Evolutionary conservation across 495 filamentous ascomycete genomes (phyloP).

Genomic region (Aspergillus bridgeri): DNA sequence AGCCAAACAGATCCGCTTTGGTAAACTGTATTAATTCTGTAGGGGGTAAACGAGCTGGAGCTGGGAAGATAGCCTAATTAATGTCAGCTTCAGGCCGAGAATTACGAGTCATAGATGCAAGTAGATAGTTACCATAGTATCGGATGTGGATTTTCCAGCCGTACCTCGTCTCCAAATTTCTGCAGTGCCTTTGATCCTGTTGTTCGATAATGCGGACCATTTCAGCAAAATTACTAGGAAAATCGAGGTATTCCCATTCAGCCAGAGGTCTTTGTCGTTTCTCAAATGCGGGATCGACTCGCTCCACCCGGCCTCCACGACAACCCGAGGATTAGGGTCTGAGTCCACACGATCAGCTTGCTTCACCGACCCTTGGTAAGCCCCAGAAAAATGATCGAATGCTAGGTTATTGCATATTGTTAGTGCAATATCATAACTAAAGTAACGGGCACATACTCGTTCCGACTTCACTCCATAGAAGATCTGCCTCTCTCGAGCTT

Average conservation of each 20-base stretch:
- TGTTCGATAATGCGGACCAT: conserved; percentile 1
- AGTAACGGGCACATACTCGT: conserved; percentile 5
- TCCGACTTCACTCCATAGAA: conserved; percentile 5
- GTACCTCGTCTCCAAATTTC: conserved; percentile 7
- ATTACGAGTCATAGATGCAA: conserved; percentile 1
- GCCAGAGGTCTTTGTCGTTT: conserved; percentile 5
- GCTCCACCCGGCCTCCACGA: conserved; percentile 3
- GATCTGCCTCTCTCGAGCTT: not conserved
- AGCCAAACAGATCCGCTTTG: conserved; percentile 6
- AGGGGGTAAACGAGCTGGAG: not conserved
- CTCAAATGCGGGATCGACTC: conserved; percentile 1
- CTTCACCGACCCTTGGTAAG: conserved; percentile 2
- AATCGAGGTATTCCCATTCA: not conserved
- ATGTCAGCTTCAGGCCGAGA: conserved; percentile 4
- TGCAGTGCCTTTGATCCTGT: conserved; percentile 2
- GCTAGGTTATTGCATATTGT: conserved; percentile 3
- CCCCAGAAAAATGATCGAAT: conserved; percentile 3
- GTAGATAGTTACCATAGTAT: conserved; percentile 7
- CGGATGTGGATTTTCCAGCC: not conserved
- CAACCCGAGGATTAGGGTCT: not conserved
- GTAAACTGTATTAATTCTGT: conserved; percentile 4
- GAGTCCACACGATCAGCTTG: conserved; percentile 5
- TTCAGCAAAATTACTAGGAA: conserved; percentile 1
- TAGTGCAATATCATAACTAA: conserved; percentile 6
- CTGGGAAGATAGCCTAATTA: conserved; percentile 5